Base-by-base conservation (phyloP, 257 asterid genomes). In the Plantago major region DNA sequence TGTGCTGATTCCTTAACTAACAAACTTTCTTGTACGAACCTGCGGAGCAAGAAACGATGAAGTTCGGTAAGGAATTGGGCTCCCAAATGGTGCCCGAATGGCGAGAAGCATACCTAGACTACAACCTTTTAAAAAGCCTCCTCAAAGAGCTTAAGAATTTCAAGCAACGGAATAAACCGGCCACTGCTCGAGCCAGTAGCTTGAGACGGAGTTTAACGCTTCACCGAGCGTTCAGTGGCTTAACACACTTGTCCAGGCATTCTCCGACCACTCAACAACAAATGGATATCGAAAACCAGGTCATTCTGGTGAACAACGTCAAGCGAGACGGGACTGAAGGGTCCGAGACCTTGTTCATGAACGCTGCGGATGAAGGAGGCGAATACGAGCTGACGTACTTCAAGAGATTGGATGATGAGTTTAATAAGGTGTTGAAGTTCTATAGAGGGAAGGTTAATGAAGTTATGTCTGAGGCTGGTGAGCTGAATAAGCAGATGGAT, bases 11-110 rank as follows among this genome's bases (percentile, higher is more conserved):
- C 40, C 40, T 33, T 33, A 33, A 33, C 40, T 5, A 33, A 33
- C n/a, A 30, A 30, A 2, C 37, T 30, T 5, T 30, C 37, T 5
- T 30, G 40, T 33, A 33, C 40, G 40, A 4, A 33, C 40, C 6
- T 0, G 26, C 26, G 6, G 6, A 11, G 48, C 42, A 53, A 1
- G 3, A 70, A 11, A 7, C 6, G 7, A 82, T 79, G 85, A 82
- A 82, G 65, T 82, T 82, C 26, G 78, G 81, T 0, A 82, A 79
- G 66, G 70, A 79, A 65, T 79, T 79, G 42, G 67, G 73, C 9
- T 47, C 79, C 12, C 73, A 80, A 65, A 75, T 73, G 84, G 86
- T 83, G 62, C 84, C 77, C 0, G 84, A 80, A 68, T 83, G 86
- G 90, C 74, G 76, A n/a, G 76, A 80, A 46, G 84, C 82, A 1